Percentiles rank a stretch among this genome's conserved stretches.
Evolutionary conservation across 768 basidiomycete species (phyloP).

Genomic region (Mrakia blollopis): DNA sequence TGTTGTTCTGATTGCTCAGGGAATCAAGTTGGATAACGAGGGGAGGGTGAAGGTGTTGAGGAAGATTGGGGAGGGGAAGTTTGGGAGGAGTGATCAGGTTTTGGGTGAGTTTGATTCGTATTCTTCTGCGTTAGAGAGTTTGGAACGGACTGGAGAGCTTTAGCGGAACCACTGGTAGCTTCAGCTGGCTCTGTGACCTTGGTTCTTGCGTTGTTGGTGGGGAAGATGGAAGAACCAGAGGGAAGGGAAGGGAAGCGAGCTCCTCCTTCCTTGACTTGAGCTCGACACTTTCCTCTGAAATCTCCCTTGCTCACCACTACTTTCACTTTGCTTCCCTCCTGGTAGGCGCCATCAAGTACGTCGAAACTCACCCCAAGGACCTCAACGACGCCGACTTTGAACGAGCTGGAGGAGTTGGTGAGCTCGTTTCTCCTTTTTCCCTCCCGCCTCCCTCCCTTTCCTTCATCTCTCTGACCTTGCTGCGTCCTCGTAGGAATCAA

Average conservation of each 20-base stretch:
- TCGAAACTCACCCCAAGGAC: conserved; percentile 58
- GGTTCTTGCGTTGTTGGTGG: too few species aligned
- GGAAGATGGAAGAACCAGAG: too few species aligned
- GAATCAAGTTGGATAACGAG: conserved; percentile 56
- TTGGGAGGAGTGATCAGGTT: conserved; percentile 82
- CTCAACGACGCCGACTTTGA: conserved; percentile 68
- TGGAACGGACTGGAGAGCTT: background rate
- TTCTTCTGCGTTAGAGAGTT: background rate
- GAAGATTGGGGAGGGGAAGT: conserved; percentile 64
- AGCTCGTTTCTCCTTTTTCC: conserved; percentile 40
- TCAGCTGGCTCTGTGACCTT: too few species aligned
- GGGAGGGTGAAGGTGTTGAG: conserved; percentile 60
- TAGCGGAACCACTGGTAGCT: too few species aligned
- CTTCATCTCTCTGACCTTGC: background rate
- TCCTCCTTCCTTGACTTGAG: too few species aligned
- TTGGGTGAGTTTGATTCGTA: conserved; percentile 55
- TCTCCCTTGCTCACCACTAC: background rate
- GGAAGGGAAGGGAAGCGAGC: too few species aligned
- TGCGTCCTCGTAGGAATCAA: conserved; percentile 58
- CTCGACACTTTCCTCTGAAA: background rate
- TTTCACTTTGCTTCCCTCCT: background rate
- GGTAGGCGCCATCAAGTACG: conserved; percentile 69
- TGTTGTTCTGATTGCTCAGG: background rate
- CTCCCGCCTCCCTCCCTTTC: background rate
- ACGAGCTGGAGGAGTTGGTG: conserved; percentile 79